A percentile compares a stretch with the other conserved stretches of the same genome.
phyloP scores from a whole-genome alignment of 495 filamentous ascomycete species.

The Sordaria brevicollis region DNA sequence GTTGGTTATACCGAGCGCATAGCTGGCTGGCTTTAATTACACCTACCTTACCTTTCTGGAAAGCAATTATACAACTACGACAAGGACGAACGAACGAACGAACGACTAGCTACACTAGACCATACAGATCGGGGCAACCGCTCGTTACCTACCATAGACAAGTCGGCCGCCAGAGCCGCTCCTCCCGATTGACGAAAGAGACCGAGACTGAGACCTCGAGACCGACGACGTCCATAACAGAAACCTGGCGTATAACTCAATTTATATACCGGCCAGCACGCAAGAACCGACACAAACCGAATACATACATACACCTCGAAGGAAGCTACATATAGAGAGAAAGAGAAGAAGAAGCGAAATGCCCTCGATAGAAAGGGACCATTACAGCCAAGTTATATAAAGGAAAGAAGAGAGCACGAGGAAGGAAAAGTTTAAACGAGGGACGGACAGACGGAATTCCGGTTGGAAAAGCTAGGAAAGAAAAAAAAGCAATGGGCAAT shows the following conservation, averaged over 20 bases:
- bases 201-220: too few relatives aligned
- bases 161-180: too few relatives aligned
- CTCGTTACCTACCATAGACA: too few relatives aligned
- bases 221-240: background rate
- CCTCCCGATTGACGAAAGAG: too few relatives aligned
- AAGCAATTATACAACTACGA: too few relatives aligned
- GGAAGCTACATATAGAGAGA: background rate
- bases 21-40: background rate
- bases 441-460: too few relatives aligned
- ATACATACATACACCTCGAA: background rate
- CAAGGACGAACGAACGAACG: too few relatives aligned
- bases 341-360: too few relatives aligned
- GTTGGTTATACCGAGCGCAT: too few relatives aligned
- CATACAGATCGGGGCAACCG: background rate
- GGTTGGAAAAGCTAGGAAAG: background rate
- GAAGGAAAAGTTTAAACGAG: too few relatives aligned
- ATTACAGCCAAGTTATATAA: background rate
- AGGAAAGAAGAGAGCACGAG: background rate
- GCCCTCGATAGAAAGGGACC: background rate
- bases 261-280: too few relatives aligned
- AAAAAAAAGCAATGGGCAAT: slow-evolving; percentile 26
- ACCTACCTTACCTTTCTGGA: background rate
- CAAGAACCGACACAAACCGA: background rate
- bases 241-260: background rate
- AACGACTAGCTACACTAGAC: background rate